A percentile compares a stretch with the other conserved stretches of the same genome.
Conservation (phyloP, 306 rosid genomes). For the Pueraria montana region DNA sequence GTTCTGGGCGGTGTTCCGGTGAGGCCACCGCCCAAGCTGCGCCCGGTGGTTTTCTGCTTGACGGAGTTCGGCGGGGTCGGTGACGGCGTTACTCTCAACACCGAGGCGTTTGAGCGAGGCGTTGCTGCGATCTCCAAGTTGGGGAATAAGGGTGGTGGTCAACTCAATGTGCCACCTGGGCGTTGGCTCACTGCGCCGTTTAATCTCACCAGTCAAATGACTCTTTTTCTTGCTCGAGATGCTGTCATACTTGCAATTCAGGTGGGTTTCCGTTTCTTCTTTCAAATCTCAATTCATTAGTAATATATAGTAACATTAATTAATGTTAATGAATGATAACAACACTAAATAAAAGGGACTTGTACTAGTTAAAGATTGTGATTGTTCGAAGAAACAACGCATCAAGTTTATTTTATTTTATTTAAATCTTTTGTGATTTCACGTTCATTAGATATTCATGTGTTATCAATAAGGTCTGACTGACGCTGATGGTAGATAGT, state of each 20-base stretch:
- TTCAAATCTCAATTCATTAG: not conserved
- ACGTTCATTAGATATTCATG: no score
- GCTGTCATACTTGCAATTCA: conserved; percentile 81
- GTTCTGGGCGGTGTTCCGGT: conserved; percentile 45
- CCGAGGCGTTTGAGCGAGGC: conserved; percentile 82
- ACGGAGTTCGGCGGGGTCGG: conserved; percentile 92
- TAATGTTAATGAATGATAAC: no score
- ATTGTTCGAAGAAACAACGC: not conserved
- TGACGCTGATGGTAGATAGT: no score
- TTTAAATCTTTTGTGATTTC: not conserved
- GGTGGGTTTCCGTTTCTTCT: conserved; percentile 45
- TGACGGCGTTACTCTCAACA: conserved; percentile 81
- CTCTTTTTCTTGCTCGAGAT: conserved; percentile 79
- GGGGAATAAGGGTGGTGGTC: conserved; percentile 78
- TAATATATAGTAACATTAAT: no score
- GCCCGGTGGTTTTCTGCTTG: conserved; percentile 79
- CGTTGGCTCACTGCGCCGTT: conserved; percentile 95
- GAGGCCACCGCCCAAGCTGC: conserved; percentile 58
- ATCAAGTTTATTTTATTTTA: not conserved
- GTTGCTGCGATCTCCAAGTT: conserved; percentile 70
- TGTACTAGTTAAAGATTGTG: not conserved
- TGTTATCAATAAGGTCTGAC: no score
- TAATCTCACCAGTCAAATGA: conserved; percentile 89
- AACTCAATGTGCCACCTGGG: conserved; percentile 93
- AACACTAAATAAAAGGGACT: not conserved